Base-by-base conservation (phyloP, 2,329 filamentous ascomycete species). In the Talaromyces atroroseus region DNA sequence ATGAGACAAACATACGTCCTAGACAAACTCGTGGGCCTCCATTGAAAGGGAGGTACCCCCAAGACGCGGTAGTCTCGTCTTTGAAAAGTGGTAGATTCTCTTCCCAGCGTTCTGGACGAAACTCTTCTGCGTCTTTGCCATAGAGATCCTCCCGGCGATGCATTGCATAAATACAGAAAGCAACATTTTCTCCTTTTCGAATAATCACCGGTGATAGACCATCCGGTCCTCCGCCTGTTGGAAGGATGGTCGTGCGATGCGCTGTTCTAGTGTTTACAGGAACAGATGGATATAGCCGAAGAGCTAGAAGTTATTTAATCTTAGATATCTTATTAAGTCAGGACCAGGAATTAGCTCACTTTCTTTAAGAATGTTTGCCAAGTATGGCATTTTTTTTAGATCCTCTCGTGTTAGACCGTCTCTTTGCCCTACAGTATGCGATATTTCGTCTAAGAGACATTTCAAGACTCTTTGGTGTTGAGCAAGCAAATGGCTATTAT, bases 161-260 rank as follows among this genome's bases (percentile, higher is more conserved):
- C 87, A 92, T 88, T 7, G 82, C 72, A 52, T 89, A 80, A 0
- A 86, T 78, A 49, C 79, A 84, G 76, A 90, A 94, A 44, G 73
- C 77, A 59, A 94, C 76, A 5, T 80, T 71, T 1, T 84, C 84
- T 64, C 86, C 83, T 70, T 88, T 86, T 56, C 81, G 80, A 5
- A 90, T 72, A 56, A 83, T 82, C 2, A 92, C 66, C 0, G 87
- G 88, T 45, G 78, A 73, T 2, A 72, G 69, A 36, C 77, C 72
- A 14, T 54, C 45, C 12, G 45, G 54, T 0, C 58, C 54, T 12
- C 58, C 58, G 11, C 58, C 54, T 10, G 20, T 16, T 12, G 54
- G 58, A 2, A 59, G 58, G 3, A 26, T 18, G 11, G 58, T 59
- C 18, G 49, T 47, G 7, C 38, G 21, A 6, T 68, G 69, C 1